Evolutionary conservation across 2,329 filamentous ascomycete species (phyloP), one percentile per base, ranked within the genome.

Genomic region (Dactylellina cionopaga): DNA sequence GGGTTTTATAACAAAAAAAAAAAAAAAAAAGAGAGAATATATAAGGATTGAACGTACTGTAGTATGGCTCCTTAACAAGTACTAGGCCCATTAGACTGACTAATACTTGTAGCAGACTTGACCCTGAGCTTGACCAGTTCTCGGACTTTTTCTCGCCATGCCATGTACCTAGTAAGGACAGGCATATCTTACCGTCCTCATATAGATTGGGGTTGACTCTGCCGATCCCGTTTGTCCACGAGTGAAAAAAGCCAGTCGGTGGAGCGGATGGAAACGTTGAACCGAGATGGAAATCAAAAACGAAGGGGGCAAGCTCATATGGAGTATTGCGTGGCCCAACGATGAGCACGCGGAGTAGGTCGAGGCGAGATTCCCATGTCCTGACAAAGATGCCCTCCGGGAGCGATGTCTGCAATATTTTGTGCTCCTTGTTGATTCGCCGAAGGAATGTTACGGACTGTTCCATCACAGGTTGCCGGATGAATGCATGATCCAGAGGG

Each of bases 141-240:
- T 88, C 86, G 35, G 82, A 82, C 2, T 82, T 79, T 72, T 83
- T 80, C 62, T 84, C 81, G 0, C 83, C 82, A 58, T 85, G 83
- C 86, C 86, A 88, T 1, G 86, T 88, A 10, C 85, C 86, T 3
- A 88, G 79, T 19, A 88, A 77, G 72, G 83, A 85, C 13, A 88
- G 79, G 75, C 87, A 88, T 29, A 88, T 87, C 76, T 85, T 87
- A 22, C 86, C 86, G 70, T 87, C 84, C 51, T 88, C 86, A 77
- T 88, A 88, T 1, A 89, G 78, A 74, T 89, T 89, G 0, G 86
- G 86, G 74, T 88, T 89, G 22, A 88, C 80, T n/a, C 81, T 80
- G 0, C 84, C 84, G 19, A 82, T 78, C 0, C 83, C 82, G 60
- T 81, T 78, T 0, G 84, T 85, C 85, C 86, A 88, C 54, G 83